Conservation (phyloP, 257 asterid species). For the Scutellaria barbata region DNA sequence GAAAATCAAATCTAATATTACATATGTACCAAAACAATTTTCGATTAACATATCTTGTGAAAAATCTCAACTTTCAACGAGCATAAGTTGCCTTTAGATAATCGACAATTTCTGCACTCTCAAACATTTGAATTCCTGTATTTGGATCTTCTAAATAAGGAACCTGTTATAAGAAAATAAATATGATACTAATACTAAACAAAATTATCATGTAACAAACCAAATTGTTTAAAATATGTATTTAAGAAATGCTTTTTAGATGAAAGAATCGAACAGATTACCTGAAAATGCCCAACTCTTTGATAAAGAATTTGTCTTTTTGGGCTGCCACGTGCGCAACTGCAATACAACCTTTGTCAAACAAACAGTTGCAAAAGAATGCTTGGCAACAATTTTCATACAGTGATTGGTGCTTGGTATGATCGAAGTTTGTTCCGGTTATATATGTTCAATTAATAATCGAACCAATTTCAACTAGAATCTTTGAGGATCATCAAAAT, state of each 20-base stretch:
- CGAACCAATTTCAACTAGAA: not conserved
- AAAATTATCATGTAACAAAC: not conserved
- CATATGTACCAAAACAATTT: not conserved
- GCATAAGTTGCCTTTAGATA: slow-evolving; percentile 82
- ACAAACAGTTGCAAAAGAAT: not conserved
- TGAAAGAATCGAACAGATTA: slow-evolving; percentile 8
- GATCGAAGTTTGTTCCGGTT: not conserved
- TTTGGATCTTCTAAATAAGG: slow-evolving; percentile 96
- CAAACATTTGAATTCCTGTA: slow-evolving; percentile 90
- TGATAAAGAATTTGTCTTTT: slow-evolving; percentile 67
- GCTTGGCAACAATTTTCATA: not conserved
- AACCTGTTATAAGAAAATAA: slow-evolving; percentile 49
- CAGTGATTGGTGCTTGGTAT: not conserved
- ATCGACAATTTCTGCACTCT: slow-evolving; percentile 91
- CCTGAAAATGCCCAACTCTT: slow-evolving; percentile 91
- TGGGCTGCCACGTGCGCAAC: slow-evolving; percentile 98
- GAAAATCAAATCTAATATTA: not conserved
- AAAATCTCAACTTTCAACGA: slow-evolving; percentile 40
- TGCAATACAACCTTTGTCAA: slow-evolving; percentile 39
- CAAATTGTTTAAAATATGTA: not conserved
- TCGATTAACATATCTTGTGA: slow-evolving; percentile 7
- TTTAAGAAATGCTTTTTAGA: not conserved
- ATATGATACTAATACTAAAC: too few relatives aligned
- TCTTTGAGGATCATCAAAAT: not conserved
- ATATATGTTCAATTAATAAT: not conserved